Base-by-base conservation (phyloP, 495 filamentous ascomycete species). In the Aspergillus heteromorphus region DNA sequence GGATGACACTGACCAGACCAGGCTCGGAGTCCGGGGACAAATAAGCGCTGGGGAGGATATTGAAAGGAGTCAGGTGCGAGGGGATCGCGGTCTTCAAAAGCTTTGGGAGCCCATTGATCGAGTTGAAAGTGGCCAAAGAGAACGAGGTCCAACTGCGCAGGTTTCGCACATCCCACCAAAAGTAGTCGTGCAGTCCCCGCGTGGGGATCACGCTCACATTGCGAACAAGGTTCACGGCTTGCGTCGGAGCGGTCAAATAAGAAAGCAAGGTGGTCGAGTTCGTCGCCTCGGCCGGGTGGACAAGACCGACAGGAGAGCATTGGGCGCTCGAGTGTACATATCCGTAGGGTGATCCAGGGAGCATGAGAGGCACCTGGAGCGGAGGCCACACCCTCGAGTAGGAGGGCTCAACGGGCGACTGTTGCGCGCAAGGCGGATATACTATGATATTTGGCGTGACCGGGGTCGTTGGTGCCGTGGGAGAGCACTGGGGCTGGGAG, bases 121-220 rank as follows among this genome's bases (percentile, higher is more conserved):
- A 75, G 57, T 82, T 77, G 68, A 97, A 88, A 48, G 86, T 85
- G 42, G 71, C 64, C 20, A 89, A 70, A 49, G 79, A 87, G 78
- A 96, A 96, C 54, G 82, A 79, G 40, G 77, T 78, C 91, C 91
- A 97, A 57, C 82, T 79, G 45, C 87, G 84, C 56, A 96, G 75
- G 61, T 95, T 91, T 47, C 91, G 87, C 51, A 96, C 80, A 58
- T 97, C 91, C 88, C 88, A 97, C 91, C 91, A 97, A 65, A 89
- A 92, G 65, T 95, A 87, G 62, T 85, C 85, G 63, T 87, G 83
- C 60, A 85, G 68, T 40, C 85, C 85, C 36, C 89, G 83, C 21
- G 82, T 79, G 19, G 81, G 78, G 9, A 83, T 77, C 65, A 87
- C 82, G 58, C 84, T 89, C 61, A 92, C 81, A 51, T 85, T 88